phyloP scores from a whole-genome alignment of 148 eudicot species.

The Rhododendron molle region DNA sequence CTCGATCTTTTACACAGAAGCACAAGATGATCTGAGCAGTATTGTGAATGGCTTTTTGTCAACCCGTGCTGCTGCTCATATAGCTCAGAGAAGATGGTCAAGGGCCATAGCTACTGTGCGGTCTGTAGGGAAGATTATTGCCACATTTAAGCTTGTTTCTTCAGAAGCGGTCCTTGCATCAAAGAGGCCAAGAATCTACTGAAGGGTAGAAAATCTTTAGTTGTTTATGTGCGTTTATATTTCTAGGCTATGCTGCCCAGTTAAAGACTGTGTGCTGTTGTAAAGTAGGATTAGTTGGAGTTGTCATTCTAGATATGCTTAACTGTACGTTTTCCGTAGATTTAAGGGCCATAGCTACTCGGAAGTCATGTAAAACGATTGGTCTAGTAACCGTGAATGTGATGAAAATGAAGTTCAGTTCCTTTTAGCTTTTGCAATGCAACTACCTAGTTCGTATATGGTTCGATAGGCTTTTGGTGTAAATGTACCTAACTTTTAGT shows the following conservation, averaged over 20 bases:
- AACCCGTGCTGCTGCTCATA: background rate
- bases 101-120: background rate
- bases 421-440: background rate
- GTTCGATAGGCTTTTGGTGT: background rate
- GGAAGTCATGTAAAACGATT: background rate
- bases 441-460: background rate
- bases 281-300: background rate
- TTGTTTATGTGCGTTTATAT: background rate
- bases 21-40: background rate
- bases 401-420: background rate
- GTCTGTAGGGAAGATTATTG: background rate
- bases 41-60: background rate
- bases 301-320: background rate
- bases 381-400: background rate
- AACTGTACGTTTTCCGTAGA: background rate
- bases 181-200: constrained; percentile 5
- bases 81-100: background rate
- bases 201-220: background rate
- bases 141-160: background rate
- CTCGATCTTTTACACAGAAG: background rate
- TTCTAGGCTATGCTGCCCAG: background rate
- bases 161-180: background rate
- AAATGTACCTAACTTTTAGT: background rate
- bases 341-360: background rate
- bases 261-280: background rate